phyloP scores from a whole-genome alignment of 2,329 filamentous ascomycete genomes.

The Exophiala calicioides region DNA sequence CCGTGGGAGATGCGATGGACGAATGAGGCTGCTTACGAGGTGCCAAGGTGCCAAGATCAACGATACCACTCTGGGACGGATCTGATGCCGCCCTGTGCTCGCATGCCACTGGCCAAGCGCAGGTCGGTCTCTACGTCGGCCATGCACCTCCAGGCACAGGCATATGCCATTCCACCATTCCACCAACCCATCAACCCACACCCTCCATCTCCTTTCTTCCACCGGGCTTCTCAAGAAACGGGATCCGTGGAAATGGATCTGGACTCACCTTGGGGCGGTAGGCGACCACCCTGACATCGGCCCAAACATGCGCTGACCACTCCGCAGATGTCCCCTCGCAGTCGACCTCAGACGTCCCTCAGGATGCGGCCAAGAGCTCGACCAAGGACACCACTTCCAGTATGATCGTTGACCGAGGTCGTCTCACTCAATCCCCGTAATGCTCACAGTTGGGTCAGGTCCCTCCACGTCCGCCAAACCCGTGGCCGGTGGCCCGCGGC shows the following conservation, averaged over 20 bases:
- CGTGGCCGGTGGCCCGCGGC: constrained; percentile 47
- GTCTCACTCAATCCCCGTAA: constrained; percentile 11
- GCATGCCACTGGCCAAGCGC: too few species aligned
- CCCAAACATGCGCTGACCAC: constrained; percentile 28
- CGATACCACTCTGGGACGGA: too few species aligned
- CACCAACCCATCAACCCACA: too few species aligned
- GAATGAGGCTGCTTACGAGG: too few species aligned
- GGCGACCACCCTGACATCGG: constrained; percentile 34
- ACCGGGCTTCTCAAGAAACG: neutral
- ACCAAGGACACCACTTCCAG: constrained; percentile 32
- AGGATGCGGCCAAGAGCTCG: constrained; percentile 33
- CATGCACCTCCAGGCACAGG: too few species aligned
- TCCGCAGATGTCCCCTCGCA: constrained; percentile 49
- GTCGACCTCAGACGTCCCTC: constrained; percentile 34
- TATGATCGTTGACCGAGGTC: constrained; percentile 7
- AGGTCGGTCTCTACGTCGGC: too few species aligned
- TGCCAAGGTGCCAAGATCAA: too few species aligned
- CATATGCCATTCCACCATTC: too few species aligned
- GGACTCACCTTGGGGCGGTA: constrained; percentile 55
- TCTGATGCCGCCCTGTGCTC: too few species aligned
- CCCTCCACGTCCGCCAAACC: constrained; percentile 32
- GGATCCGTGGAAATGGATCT: constrained; percentile 24
- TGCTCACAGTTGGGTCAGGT: constrained; percentile 24
- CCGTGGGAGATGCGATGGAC: too few species aligned
- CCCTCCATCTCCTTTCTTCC: neutral